These are phyloP conservation scores for Trapa bicornis DNA, from an alignment of 345 rosid species.

Conservation along the genomic window DNA sequence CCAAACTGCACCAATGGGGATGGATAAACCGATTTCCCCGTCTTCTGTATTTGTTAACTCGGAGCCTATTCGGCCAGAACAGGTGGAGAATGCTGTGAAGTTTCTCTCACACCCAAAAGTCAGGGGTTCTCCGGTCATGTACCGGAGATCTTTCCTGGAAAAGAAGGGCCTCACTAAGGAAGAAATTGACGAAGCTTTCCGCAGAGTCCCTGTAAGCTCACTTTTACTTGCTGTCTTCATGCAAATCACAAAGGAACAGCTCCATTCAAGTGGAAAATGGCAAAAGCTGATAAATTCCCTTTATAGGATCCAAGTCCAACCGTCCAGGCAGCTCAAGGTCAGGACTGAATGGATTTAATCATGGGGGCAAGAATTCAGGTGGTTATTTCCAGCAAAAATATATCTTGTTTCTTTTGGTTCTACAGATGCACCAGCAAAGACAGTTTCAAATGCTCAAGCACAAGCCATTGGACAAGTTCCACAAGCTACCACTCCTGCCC, in stretches of 20 bases:
- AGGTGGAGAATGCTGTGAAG: slow-evolving; percentile 88
- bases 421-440: slow-evolving; percentile 40
- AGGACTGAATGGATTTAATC: neutral
- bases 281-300: slow-evolving; percentile 1
- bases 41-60: slow-evolving; percentile 75
- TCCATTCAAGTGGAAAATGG: neutral
- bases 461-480: slow-evolving; percentile 37
- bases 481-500: slow-evolving; percentile 46
- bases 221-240: neutral
- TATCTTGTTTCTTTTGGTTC: neutral
- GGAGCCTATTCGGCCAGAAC: slow-evolving; percentile 89
- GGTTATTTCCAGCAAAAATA: neutral
- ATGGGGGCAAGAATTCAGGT: neutral
- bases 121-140: slow-evolving; percentile 76
- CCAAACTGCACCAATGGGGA: slow-evolving; percentile 33
- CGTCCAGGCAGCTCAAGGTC: slow-evolving; percentile 64
- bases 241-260: neutral
- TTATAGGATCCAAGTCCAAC: slow-evolving; percentile 74
- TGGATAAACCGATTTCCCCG: slow-evolving; percentile 24
- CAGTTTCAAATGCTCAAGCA: slow-evolving; percentile 45
- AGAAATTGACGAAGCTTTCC: slow-evolving; percentile 96
- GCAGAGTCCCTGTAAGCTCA: slow-evolving; percentile 68
- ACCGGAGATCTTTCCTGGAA: slow-evolving; percentile 90
- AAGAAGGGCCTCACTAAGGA: slow-evolving; percentile 91
- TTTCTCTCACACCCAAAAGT: slow-evolving; percentile 95